These are phyloP conservation scores for Cordyceps farinosa DNA, from an alignment of 2,329 filamentous ascomycete species.

Conservation along the genomic window DNA sequence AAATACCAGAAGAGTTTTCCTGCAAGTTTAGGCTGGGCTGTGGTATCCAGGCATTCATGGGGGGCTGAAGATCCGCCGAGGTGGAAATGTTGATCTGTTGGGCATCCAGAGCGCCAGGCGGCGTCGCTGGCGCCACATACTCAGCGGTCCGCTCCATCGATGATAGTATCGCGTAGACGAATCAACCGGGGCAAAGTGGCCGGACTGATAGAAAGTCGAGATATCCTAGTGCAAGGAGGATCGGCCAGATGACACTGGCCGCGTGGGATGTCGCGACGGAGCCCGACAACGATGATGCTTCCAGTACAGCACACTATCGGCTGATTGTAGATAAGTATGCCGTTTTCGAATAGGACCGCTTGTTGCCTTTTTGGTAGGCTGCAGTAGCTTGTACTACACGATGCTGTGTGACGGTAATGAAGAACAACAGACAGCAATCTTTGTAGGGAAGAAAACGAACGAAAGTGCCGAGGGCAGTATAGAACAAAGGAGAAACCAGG, in stretches of 20 bases:
- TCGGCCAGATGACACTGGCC: background rate
- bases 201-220: background rate
- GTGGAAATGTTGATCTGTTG: slow-evolving; percentile 12
- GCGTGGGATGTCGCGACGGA: background rate
- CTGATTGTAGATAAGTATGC: background rate
- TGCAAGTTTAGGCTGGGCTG: background rate
- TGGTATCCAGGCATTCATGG: slow-evolving; percentile 14
- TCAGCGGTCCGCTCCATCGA: slow-evolving; percentile 13
- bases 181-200: background rate
- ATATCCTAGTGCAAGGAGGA: background rate
- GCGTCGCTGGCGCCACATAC: slow-evolving; percentile 1
- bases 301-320: background rate
- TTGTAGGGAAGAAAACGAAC: background rate
- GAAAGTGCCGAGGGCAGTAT: background rate
- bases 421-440: background rate
- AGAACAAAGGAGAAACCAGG: too few species aligned
- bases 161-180: background rate
- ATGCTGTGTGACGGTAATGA: slow-evolving; percentile 1
- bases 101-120: slow-evolving; percentile 2
- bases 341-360: background rate
- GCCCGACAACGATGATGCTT: background rate
- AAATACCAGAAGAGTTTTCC: background rate
- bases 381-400: background rate
- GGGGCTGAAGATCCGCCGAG: slow-evolving; percentile 5
- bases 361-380: background rate